A percentile compares a stretch with the other conserved stretches of the same genome.
Conservation (phyloP, 2,329 filamentous ascomycete genomes). For the Pseudogymnoascus sp. region DNA sequence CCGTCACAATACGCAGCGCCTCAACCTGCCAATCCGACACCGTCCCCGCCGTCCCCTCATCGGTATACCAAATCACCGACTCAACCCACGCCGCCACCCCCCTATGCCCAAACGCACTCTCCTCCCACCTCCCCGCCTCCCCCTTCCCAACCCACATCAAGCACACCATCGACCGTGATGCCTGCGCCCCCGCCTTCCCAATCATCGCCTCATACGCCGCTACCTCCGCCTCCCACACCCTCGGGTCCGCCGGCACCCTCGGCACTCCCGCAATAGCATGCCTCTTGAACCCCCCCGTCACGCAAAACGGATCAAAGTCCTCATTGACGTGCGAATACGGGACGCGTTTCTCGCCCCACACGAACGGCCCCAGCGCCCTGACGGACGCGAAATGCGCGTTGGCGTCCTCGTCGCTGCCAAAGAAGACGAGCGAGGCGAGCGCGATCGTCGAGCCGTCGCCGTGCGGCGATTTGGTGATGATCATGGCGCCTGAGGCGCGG, state of each 20-base stretch:
- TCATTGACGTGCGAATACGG: neutral
- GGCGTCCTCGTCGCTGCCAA: neutral
- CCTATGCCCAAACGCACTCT: neutral
- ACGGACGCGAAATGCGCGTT: neutral
- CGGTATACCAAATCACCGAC: slow-evolving; percentile 8
- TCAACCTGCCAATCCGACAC: neutral
- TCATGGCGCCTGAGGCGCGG: slow-evolving; percentile 10
- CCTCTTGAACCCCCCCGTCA: neutral
- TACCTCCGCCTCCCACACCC: neutral
- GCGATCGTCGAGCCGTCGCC: neutral
- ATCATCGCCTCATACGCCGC: neutral
- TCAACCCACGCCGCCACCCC: neutral
- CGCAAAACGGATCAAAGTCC: neutral
- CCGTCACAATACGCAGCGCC: slow-evolving; percentile 8
- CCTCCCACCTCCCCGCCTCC: slow-evolving; percentile 10
- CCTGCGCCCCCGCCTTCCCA: slow-evolving; percentile 13
- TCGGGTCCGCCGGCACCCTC: neutral
- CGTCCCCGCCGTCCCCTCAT: neutral
- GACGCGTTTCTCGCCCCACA: neutral
- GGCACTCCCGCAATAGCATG: neutral
- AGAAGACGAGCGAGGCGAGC: neutral
- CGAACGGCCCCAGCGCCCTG: neutral
- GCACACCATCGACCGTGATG: neutral
- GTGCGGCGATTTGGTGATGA: neutral
- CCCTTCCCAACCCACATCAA: slow-evolving; percentile 15